A percentile compares a stretch with the other conserved stretches of the same genome.
Evolutionary conservation across 257 asterid species (phyloP).

Genomic region (Solanum pennellii): DNA sequence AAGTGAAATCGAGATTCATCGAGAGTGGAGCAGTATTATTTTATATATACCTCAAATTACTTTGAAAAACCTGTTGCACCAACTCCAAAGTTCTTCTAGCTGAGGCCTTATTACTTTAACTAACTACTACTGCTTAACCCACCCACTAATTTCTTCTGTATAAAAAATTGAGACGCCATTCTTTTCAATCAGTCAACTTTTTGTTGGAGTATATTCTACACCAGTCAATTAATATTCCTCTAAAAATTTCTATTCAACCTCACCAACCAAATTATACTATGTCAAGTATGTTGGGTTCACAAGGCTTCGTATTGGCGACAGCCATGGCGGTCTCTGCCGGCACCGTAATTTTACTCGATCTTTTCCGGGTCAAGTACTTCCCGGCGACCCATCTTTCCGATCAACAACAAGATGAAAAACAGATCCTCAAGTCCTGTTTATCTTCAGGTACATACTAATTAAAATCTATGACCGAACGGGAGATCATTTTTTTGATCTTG

Average conservation of each 20-base stretch:
- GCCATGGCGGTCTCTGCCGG: slow-evolving; percentile 94
- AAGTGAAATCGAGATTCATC: neutral
- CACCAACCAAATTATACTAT: neutral
- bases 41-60: neutral
- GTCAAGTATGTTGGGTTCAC: slow-evolving; percentile 50
- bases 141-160: neutral
- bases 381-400: neutral
- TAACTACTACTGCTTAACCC: neutral
- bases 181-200: neutral
- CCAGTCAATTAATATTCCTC: neutral
- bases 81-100: neutral
- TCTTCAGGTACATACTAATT: slow-evolving; percentile 38
- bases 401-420: neutral
- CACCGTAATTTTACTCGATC: slow-evolving; percentile 54
- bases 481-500: neutral
- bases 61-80: neutral
- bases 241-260: neutral
- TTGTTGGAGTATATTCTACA: neutral
- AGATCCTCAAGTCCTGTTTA: slow-evolving; percentile 41
- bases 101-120: neutral
- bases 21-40: neutral
- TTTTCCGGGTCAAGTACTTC: slow-evolving; percentile 29
- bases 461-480: neutral
- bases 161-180: neutral
- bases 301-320: slow-evolving; percentile 66